Percentiles rank a stretch among this genome's conserved stretches.
Conservation (phyloP, 1,139 yeast species). For the Diutina neorugosa region DNA sequence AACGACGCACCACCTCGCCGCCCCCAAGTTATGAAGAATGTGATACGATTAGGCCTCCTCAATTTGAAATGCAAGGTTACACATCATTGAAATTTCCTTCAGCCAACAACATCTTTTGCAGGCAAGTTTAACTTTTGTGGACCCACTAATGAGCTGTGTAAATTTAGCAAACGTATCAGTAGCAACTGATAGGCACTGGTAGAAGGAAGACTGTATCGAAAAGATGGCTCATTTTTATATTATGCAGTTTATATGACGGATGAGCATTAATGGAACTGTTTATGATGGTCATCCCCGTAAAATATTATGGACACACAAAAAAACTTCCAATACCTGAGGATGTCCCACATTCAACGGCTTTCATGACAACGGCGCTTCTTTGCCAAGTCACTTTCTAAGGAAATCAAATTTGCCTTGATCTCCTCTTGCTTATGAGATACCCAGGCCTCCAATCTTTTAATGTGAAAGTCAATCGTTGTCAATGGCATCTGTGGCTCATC, state of each 20-base stretch:
- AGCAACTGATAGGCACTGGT: neutral
- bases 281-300: neutral
- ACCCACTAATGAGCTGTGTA: too few species aligned
- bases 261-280: neutral
- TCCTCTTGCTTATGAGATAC: neutral
- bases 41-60: neutral
- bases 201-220: neutral
- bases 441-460: neutral
- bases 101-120: neutral
- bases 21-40: neutral
- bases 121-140: neutral
- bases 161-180: too few species aligned
- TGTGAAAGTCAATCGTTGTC: neutral
- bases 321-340: neutral
- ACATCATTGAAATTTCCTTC: too few species aligned
- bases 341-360: neutral
- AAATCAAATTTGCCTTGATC: neutral
- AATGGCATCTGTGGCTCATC: neutral
- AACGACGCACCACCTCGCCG: neutral
- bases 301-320: neutral
- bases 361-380: slow-evolving; percentile 1
- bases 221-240: neutral
- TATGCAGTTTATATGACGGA: neutral
- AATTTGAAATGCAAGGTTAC: too few species aligned
- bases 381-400: neutral